Evolutionary conservation across 2,329 filamentous ascomycete species (phyloP).

Genomic region (Fusarium nelsonii): DNA sequence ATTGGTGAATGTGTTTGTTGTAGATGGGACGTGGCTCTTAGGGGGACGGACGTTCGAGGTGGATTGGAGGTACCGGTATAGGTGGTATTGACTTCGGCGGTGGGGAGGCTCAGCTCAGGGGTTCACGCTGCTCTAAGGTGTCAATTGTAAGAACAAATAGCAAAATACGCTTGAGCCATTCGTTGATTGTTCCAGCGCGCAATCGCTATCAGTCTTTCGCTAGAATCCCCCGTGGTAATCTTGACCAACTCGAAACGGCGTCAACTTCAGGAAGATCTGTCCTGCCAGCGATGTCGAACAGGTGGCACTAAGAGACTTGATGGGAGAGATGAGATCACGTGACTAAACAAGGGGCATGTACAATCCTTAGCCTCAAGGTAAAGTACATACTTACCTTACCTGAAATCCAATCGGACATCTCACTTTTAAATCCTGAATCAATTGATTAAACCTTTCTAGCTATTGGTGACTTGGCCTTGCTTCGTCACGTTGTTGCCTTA

Average conservation of each 20-base stretch:
- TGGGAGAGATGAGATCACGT: conserved; percentile 49
- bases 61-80: conserved; percentile 46
- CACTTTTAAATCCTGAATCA: neutral
- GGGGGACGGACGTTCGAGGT: conserved; percentile 42
- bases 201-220: conserved; percentile 48
- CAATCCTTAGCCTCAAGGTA: neutral
- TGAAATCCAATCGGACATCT: neutral
- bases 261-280: conserved; percentile 55
- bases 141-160: conserved; percentile 42
- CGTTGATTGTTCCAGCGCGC: conserved; percentile 46
- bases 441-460: neutral
- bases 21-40: conserved; percentile 49
- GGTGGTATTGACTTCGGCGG: conserved; percentile 49
- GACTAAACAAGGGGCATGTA: conserved; percentile 40
- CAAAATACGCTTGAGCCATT: conserved; percentile 50
- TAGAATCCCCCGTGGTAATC: conserved; percentile 49
- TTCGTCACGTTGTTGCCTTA: neutral
- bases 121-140: conserved; percentile 41
- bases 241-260: conserved; percentile 48
- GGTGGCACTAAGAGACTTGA: conserved; percentile 56
- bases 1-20: conserved; percentile 42
- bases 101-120: conserved; percentile 53
- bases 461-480: too few species aligned
- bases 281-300: conserved; percentile 54
- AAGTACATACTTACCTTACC: too few species aligned